Evolutionary conservation across 345 rosid genomes (phyloP).

Genomic region (Pistacia atlantica): DNA sequence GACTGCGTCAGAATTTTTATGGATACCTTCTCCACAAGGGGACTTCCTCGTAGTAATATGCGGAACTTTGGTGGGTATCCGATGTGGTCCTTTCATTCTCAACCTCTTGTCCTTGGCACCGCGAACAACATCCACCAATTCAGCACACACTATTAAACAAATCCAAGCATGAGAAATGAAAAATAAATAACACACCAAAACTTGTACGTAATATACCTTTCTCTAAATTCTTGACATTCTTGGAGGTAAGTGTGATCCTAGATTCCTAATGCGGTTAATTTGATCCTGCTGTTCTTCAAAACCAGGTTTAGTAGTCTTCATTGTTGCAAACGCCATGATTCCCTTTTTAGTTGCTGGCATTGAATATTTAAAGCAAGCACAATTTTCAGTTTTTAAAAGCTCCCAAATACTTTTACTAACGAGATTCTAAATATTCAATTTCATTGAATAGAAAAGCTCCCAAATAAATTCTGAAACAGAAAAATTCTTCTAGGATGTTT

Average conservation of each 20-base stretch:
- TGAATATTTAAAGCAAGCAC: too few species aligned
- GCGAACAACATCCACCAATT: conserved; percentile 29
- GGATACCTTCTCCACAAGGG: conserved; percentile 57
- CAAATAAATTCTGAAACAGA: too few species aligned
- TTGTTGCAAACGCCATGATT: conserved; percentile 11
- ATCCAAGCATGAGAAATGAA: neutral
- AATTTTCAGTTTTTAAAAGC: too few species aligned
- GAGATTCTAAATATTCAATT: too few species aligned
- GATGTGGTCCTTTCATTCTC: conserved; percentile 51
- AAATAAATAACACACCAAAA: neutral
- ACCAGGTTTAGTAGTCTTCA: conserved; percentile 37
- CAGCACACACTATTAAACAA: conserved; percentile 35
- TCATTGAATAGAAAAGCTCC: too few species aligned
- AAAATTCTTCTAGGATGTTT: too few species aligned
- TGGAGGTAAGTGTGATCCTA: conserved; percentile 42
- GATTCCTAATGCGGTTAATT: neutral
- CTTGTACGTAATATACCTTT: conserved; percentile 26
- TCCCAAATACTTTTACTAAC: too few species aligned
- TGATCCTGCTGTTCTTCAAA: neutral
- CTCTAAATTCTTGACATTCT: conserved; percentile 46
- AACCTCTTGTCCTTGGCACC: conserved; percentile 49
- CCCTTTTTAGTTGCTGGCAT: too few species aligned
- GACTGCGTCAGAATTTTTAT: neutral
- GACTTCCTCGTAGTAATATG: conserved; percentile 47
- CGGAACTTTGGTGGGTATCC: conserved; percentile 54